Conservation (phyloP, 2,329 filamentous ascomycete species). For the Aspergillus pseudotamarii region DNA sequence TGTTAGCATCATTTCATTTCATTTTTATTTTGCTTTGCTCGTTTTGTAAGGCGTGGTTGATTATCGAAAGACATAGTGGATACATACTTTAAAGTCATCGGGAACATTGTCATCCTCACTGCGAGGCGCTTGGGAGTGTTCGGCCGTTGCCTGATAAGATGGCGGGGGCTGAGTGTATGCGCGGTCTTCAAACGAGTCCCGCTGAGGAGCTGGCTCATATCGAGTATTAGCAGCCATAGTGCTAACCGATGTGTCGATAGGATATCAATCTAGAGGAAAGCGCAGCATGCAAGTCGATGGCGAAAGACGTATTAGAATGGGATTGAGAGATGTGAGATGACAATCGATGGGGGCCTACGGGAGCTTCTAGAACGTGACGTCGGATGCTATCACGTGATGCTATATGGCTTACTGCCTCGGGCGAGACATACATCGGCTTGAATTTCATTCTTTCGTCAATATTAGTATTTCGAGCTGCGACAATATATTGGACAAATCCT, state of each 20-base stretch:
- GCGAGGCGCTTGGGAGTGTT: slow-evolving; percentile 65
- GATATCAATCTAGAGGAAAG: neutral
- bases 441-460: too few relatives aligned
- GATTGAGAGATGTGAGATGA: neutral
- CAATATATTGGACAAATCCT: too few relatives aligned
- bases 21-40: too few relatives aligned
- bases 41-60: neutral
- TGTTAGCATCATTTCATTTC: slow-evolving; percentile 14
- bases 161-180: slow-evolving; percentile 77
- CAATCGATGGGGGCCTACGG: slow-evolving; percentile 1
- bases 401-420: neutral
- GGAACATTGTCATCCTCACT: slow-evolving; percentile 87
- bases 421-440: too few relatives aligned
- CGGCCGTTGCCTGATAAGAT: slow-evolving; percentile 70
- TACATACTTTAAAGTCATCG: slow-evolving; percentile 87
- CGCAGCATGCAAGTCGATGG: neutral
- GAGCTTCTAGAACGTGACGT: slow-evolving; percentile 13
- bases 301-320: neutral
- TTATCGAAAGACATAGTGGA: neutral
- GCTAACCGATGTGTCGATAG: neutral
- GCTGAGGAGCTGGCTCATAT: slow-evolving; percentile 80
- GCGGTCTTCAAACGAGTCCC: slow-evolving; percentile 78
- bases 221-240: slow-evolving; percentile 75
- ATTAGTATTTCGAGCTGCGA: too few relatives aligned
- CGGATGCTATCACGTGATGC: slow-evolving; percentile 6